Evolutionary conservation across 768 basidiomycete genomes (phyloP).

Genomic region (Flagelloscypha sp.): DNA sequence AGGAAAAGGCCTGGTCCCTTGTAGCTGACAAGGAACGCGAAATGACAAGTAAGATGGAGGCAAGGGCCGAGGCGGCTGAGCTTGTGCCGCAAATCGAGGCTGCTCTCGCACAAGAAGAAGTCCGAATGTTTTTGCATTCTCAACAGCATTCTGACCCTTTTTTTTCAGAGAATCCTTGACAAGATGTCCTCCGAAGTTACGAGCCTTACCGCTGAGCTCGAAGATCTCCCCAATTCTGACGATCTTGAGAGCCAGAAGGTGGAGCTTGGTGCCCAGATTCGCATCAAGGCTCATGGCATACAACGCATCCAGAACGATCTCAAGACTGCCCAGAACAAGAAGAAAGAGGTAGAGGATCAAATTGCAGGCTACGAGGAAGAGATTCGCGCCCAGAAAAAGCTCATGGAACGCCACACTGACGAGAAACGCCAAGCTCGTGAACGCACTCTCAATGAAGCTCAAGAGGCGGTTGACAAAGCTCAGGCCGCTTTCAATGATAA

Average conservation of each 20-base stretch:
- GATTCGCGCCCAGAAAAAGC: conserved; percentile 6
- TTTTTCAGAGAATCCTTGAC: conserved; percentile 21
- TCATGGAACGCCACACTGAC: no score
- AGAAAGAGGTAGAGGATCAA: no score
- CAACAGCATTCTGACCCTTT: not conserved
- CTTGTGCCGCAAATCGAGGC: conserved; percentile 32
- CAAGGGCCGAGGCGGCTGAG: conserved; percentile 24
- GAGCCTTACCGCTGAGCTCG: conserved; percentile 21
- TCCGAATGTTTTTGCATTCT: conserved; percentile 18
- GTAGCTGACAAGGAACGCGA: conserved; percentile 65
- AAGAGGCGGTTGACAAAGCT: no score
- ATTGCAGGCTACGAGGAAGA: no score
- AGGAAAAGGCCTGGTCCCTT: conserved; percentile 83
- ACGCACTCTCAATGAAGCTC: no score
- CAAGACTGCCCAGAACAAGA: no score
- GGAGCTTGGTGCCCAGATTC: no score
- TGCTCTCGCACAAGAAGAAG: conserved; percentile 25
- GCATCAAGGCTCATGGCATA: no score
- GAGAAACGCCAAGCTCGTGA: no score
- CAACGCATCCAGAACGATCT: no score
- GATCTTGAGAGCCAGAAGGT: conserved; percentile 27
- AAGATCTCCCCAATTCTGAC: conserved; percentile 23
- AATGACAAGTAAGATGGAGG: conserved; percentile 26
- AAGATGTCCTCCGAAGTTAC: conserved; percentile 24
- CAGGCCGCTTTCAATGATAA: no score